Evolutionary conservation across 1,139 yeast genomes (phyloP).

Genomic region (Zygoascus meyerae): DNA sequence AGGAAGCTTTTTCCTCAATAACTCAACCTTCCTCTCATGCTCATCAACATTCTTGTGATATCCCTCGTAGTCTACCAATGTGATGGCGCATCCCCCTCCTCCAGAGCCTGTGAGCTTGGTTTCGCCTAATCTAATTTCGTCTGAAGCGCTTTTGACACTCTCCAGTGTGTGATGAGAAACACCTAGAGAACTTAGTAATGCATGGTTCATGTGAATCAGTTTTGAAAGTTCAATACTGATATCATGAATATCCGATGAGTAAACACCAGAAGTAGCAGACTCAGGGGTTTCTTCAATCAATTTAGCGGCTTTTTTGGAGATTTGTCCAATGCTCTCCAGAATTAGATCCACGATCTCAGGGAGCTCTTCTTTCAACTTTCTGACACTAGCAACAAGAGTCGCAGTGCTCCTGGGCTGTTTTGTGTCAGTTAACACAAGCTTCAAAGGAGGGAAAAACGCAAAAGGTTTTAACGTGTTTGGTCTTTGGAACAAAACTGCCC

Average conservation of each 20-base stretch:
- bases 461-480: conserved; percentile 54
- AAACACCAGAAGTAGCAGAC: conserved; percentile 6
- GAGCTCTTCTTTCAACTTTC: conserved; percentile 45
- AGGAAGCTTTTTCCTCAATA: conserved; percentile 33
- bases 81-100: conserved; percentile 98
- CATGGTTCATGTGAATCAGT: conserved; percentile 81
- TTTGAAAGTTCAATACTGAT: conserved; percentile 41
- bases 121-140: conserved; percentile 61
- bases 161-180: conserved; percentile 92
- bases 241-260: background rate
- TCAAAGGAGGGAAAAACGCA: conserved; percentile 70
- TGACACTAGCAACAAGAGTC: conserved; percentile 72
- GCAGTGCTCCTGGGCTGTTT: conserved; percentile 85
- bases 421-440: conserved; percentile 75
- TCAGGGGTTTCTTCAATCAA: conserved; percentile 9
- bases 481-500: conserved; percentile 86
- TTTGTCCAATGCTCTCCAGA: conserved; percentile 43
- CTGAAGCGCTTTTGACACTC: conserved; percentile 57
- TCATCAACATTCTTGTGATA: conserved; percentile 26
- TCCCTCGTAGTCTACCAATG: conserved; percentile 56
- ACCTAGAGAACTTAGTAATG: conserved; percentile 75
- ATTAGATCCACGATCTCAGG: conserved; percentile 54
- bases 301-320: conserved; percentile 61
- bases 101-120: conserved; percentile 98
- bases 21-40: conserved; percentile 34